Evolutionary conservation across 192 early-diverging fungal species (phyloP).

Genomic region (Podila epicladia): DNA sequence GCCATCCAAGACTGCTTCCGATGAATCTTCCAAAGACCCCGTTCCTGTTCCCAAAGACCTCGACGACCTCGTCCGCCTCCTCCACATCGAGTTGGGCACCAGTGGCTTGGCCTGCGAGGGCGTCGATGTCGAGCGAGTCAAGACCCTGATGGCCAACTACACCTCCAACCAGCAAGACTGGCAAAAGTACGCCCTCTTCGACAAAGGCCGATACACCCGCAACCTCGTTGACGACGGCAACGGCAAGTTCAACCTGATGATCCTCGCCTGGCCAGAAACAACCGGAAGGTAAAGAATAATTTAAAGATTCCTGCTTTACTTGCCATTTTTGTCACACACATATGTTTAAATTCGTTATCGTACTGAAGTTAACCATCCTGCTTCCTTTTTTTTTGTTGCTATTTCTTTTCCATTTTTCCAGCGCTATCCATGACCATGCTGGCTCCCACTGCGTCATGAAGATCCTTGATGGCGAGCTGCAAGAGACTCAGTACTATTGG

Average conservation of each 20-base stretch:
- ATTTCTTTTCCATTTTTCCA: slow-evolving; percentile 22
- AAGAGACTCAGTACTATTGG: slow-evolving; percentile 84
- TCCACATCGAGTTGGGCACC: slow-evolving; percentile 64
- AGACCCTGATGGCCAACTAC: slow-evolving; percentile 76
- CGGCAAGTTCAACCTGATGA: slow-evolving; percentile 95
- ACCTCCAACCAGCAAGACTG: slow-evolving; percentile 76
- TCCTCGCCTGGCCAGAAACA: slow-evolving; percentile 86
- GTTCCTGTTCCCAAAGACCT: slow-evolving; percentile 55
- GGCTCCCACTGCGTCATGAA: slow-evolving; percentile 95
- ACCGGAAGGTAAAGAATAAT: slow-evolving; percentile 59
- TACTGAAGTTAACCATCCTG: slow-evolving; percentile 3
- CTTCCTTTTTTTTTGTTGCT: neutral
- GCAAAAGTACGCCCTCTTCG: slow-evolving; percentile 80
- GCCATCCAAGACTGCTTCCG: neutral
- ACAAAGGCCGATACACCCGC: slow-evolving; percentile 83
- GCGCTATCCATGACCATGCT: slow-evolving; percentile 93
- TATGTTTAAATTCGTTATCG: slow-evolving; percentile 14
- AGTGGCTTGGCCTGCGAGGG: slow-evolving; percentile 64
- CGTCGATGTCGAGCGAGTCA: slow-evolving; percentile 67
- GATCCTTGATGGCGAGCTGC: slow-evolving; percentile 82
- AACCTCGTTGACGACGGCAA: slow-evolving; percentile 93
- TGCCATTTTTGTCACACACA: neutral
- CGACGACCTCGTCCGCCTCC: slow-evolving; percentile 57
- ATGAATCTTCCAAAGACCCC: neutral
- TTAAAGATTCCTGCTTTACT: neutral